Percentiles rank a stretch among this genome's conserved stretches.
These are phyloP conservation scores for Sporisorium exsertum DNA, from an alignment of 1,284 basidiomycete species.

Conservation along the genomic window DNA sequence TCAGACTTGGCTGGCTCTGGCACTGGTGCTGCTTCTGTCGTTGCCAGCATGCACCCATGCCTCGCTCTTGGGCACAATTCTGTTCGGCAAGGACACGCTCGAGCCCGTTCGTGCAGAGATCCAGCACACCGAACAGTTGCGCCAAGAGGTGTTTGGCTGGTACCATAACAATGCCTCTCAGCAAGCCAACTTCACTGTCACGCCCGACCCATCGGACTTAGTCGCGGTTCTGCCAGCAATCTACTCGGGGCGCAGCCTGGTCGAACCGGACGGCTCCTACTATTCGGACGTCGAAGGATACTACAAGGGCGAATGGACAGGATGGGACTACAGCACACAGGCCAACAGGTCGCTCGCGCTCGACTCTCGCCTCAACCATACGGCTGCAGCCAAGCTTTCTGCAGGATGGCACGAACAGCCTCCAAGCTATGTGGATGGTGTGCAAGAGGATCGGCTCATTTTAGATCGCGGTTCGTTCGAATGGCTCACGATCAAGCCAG, in stretches of 20 bases:
- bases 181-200: conserved; percentile 43
- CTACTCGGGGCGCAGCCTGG: conserved; percentile 18
- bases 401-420: background rate
- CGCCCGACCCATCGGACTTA: conserved; percentile 22
- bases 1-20: background rate
- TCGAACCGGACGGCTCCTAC: conserved; percentile 30
- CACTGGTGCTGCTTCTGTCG: background rate
- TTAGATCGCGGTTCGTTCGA: conserved; percentile 26
- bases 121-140: conserved; percentile 27
- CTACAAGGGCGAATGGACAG: conserved; percentile 47
- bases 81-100: conserved; percentile 37
- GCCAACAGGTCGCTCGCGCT: conserved; percentile 28
- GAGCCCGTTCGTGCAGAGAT: conserved; percentile 37
- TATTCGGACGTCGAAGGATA: conserved; percentile 37
- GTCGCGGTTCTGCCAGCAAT: conserved; percentile 20
- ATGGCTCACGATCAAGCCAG: conserved; percentile 22
- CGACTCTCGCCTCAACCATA: conserved; percentile 27
- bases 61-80: conserved; percentile 14
- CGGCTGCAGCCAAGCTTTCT: background rate
- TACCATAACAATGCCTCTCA: conserved; percentile 32
- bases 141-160: conserved; percentile 34
- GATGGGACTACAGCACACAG: conserved; percentile 38
- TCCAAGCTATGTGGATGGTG: conserved; percentile 22
- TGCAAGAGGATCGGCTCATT: conserved; percentile 4
- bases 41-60: conserved; percentile 9